Evolutionary conservation across 2,329 filamentous ascomycete species (phyloP).

Genomic region (Paecilomyces fulvus): DNA sequence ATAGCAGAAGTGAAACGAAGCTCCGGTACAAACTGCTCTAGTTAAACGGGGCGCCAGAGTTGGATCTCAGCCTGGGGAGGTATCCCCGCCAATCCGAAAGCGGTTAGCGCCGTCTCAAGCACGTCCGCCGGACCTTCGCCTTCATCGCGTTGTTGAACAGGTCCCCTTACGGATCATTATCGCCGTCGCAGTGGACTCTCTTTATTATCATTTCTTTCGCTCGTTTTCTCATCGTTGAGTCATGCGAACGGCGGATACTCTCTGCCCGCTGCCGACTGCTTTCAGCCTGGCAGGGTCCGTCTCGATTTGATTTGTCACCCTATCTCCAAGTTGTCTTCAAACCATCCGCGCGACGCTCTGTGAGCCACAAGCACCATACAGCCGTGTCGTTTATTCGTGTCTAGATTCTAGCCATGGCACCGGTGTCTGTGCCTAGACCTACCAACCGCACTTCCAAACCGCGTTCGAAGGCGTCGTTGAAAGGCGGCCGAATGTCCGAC

Average conservation of each 20-base stretch:
- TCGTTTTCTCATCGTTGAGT: not conserved
- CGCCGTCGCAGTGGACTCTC: not conserved
- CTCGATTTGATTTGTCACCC: not conserved
- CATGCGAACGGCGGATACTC: not conserved
- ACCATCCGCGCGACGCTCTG: not conserved
- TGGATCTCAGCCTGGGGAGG: not conserved
- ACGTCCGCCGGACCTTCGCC: not conserved
- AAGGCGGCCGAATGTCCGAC: slow-evolving; percentile 20
- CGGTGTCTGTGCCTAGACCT: slow-evolving; percentile 15
- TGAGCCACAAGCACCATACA: not conserved
- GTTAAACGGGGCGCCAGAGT: not conserved
- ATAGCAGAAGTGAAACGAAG: slow-evolving; percentile 2
- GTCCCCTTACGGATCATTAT: not conserved
- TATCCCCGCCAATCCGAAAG: not conserved
- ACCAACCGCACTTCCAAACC: slow-evolving; percentile 20
- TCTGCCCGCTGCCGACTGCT: not conserved
- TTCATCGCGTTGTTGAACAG: not conserved
- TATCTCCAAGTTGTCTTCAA: not conserved
- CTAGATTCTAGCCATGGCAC: slow-evolving; percentile 20
- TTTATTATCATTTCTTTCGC: not conserved
- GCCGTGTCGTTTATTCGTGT: not conserved
- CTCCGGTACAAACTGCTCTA: not conserved
- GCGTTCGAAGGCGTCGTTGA: slow-evolving; percentile 23
- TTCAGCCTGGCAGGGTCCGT: not conserved
- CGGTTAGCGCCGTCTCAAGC: not conserved